Evolutionary conservation across 306 rosid species (phyloP).

Genomic region (Cucumis sativus): DNA sequence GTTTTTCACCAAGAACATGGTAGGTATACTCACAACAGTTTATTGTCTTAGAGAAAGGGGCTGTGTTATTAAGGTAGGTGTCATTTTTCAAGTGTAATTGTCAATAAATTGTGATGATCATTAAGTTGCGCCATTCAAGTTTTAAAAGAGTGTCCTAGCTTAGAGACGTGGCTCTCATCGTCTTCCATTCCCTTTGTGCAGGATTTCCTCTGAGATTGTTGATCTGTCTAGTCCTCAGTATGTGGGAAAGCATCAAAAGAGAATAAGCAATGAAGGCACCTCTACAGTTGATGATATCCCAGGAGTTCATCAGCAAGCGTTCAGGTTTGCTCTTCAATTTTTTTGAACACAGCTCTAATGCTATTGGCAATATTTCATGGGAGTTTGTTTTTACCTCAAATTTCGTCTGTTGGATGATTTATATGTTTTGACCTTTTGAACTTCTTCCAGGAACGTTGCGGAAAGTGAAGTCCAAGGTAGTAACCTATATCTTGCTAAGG

Average conservation of each 20-base stretch:
- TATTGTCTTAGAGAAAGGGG: not conserved
- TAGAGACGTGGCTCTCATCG: not conserved
- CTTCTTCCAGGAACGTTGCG: conserved; percentile 42
- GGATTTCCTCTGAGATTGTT: conserved; percentile 68
- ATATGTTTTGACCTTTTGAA: conserved; percentile 11
- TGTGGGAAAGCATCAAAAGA: conserved; percentile 40
- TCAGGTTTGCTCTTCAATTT: conserved; percentile 35
- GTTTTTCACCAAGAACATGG: not conserved
- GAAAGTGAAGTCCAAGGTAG: conserved; percentile 60
- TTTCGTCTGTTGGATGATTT: not conserved
- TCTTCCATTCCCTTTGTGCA: conserved; percentile 16
- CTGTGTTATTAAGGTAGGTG: not conserved
- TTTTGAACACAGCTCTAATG: conserved; percentile 8
- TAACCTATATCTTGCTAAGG: conserved; percentile 76
- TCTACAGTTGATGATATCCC: conserved; percentile 34
- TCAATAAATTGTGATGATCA: not conserved
- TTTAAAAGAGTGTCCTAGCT: not conserved
- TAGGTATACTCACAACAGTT: not conserved
- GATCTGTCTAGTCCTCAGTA: conserved; percentile 53
- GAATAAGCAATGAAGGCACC: conserved; percentile 49
- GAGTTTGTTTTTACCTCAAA: not conserved
- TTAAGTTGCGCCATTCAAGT: not conserved
- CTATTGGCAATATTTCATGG: not conserved
- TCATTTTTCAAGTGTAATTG: not conserved
- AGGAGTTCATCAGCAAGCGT: conserved; percentile 35